Percentiles rank a stretch among this genome's conserved stretches.
Conservation (phyloP, 1,139 yeast species). For the Yamadazyma pseudoaaseri region DNA sequence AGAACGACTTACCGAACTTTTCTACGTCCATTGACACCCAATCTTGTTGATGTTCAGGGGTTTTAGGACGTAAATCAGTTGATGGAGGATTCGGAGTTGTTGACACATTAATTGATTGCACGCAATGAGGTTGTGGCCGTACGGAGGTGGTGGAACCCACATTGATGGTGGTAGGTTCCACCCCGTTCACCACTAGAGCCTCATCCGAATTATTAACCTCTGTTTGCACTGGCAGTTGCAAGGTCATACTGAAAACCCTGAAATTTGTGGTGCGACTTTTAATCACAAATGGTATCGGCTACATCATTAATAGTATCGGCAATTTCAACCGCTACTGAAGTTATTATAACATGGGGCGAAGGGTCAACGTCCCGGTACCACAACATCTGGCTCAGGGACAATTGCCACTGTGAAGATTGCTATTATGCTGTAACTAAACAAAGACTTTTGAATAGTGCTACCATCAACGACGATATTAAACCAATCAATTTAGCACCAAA, state of each 20-base stretch:
- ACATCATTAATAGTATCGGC: no score
- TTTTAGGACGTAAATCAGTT: constrained; percentile 1
- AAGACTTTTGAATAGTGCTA: constrained; percentile 59
- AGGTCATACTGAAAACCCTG: no score
- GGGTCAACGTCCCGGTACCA: constrained; percentile 30
- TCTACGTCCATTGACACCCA: constrained; percentile 54
- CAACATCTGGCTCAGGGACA: constrained; percentile 68
- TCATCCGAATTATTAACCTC: no score
- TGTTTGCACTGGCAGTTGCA: no score
- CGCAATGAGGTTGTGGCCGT: no score
- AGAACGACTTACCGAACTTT: constrained; percentile 49
- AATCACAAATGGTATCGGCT: no score
- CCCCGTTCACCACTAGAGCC: not conserved
- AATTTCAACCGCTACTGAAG: not conserved
- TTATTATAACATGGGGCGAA: constrained; percentile 11
- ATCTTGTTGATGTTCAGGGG: constrained; percentile 24
- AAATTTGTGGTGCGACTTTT: no score
- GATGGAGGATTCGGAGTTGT: no score
- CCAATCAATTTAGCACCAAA: constrained; percentile 4
- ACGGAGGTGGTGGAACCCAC: no score
- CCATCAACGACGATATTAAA: constrained; percentile 46
- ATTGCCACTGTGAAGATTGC: constrained; percentile 64
- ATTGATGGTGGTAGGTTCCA: no score
- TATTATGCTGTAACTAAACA: constrained; percentile 63
- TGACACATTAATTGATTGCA: no score